Conservation (phyloP, 805 yeast species). For the Blastobotrys peoriensis region DNA sequence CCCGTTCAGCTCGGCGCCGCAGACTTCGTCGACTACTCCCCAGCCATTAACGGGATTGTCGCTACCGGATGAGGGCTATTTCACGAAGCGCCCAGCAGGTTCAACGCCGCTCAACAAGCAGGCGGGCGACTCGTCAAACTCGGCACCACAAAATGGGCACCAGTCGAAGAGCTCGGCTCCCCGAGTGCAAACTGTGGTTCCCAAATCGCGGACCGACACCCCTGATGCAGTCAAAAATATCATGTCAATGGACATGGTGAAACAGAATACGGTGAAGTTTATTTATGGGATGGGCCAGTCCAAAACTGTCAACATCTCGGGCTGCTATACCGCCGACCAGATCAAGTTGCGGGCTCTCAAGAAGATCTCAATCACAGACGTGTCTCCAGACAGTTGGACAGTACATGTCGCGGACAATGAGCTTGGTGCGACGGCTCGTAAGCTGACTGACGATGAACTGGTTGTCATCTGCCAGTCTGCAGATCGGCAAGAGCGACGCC, state of each 20-base stretch:
- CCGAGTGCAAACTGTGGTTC: conserved; percentile 1
- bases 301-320: conserved; percentile 62
- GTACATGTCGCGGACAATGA: conserved; percentile 55
- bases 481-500: conserved; percentile 58
- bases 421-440: conserved; percentile 39
- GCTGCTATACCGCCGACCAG: conserved; percentile 74
- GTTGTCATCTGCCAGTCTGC: conserved; percentile 77
- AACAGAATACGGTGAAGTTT: conserved; percentile 48
- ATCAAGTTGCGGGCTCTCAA: conserved; percentile 65
- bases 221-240: conserved; percentile 23
- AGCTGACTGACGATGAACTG: conserved; percentile 69
- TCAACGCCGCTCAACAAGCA: conserved; percentile 15
- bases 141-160: conserved; percentile 1
- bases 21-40: conserved; percentile 4
- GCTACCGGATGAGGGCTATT: conserved; percentile 10
- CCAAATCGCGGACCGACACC: not conserved
- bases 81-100: conserved; percentile 3
- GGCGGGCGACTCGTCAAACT: conserved; percentile 9
- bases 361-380: conserved; percentile 31
- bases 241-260: conserved; percentile 32
- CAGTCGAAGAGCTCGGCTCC: conserved; percentile 20
- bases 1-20: conserved; percentile 13
- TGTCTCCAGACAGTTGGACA: conserved; percentile 22
- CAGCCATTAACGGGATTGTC: conserved; percentile 1
- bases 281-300: conserved; percentile 70